Conservation (phyloP, 331 rosid species). For the Malus hybrid region DNA sequence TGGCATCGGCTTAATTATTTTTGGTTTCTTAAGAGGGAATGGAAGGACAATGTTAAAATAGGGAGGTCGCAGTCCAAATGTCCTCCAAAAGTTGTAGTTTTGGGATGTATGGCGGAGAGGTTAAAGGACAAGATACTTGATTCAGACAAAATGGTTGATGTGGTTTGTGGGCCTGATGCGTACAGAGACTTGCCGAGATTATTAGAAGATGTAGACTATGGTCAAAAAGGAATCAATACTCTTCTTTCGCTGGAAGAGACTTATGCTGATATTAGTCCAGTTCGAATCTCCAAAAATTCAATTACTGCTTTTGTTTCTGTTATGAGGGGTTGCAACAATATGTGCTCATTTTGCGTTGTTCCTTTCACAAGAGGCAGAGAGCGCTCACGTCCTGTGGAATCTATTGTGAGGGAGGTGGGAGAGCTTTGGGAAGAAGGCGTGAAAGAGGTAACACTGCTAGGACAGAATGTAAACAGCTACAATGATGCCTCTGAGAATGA, state of each 20-base stretch:
- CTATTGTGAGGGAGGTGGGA: constrained; percentile 82
- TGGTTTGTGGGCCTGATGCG: constrained; percentile 97
- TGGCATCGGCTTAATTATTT: constrained; percentile 99
- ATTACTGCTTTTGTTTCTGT: constrained; percentile 84
- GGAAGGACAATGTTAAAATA: constrained; percentile 74
- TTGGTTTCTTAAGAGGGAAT: constrained; percentile 95
- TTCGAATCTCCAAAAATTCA: constrained; percentile 75
- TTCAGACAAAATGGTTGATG: constrained; percentile 96
- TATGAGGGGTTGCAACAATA: constrained; percentile 99
- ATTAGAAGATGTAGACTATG: constrained; percentile 82
- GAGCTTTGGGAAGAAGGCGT: constrained; percentile 91
- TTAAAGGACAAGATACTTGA: constrained; percentile 90
- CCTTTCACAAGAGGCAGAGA: constrained; percentile 97
- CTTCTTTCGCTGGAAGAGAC: constrained; percentile 96
- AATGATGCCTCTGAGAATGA: constrained; percentile 63
- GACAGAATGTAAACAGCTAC: constrained; percentile 96
- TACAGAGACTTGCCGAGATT: constrained; percentile 84
- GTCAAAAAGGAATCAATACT: constrained; percentile 95
- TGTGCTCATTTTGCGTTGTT: constrained; percentile 95
- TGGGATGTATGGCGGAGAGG: constrained; percentile 99
- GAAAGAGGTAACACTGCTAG: constrained; percentile 92
- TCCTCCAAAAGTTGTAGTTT: constrained; percentile 92
- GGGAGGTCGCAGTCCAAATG: constrained; percentile 65
- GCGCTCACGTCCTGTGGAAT: constrained; percentile 85
- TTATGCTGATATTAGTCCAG: constrained; percentile 89